A percentile compares a stretch with the other conserved stretches of the same genome.
Evolutionary conservation across 371 early-diverging fungal genomes (phyloP).

Genomic region (Syncephalastrum sp.): DNA sequence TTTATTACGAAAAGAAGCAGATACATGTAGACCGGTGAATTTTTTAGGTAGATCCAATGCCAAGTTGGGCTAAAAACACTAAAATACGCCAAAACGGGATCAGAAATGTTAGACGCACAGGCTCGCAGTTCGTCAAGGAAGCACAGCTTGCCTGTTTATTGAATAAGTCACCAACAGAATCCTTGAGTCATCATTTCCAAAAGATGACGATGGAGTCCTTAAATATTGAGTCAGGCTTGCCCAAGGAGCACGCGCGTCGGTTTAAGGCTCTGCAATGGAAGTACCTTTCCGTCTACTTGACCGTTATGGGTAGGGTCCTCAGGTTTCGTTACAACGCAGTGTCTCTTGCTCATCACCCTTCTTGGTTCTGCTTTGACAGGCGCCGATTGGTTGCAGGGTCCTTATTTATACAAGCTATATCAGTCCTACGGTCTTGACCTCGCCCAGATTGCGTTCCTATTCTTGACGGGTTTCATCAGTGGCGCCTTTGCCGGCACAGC

Average conservation of each 20-base stretch:
- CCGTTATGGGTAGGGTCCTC: constrained; percentile 56
- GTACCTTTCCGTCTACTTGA: constrained; percentile 63
- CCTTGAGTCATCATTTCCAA: neutral
- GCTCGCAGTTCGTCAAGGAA: no score
- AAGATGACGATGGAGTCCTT: constrained; percentile 11
- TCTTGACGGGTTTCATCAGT: constrained; percentile 73
- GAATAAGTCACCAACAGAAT: no score
- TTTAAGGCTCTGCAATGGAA: constrained; percentile 34
- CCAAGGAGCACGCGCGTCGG: constrained; percentile 1
- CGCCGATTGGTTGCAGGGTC: constrained; percentile 77
- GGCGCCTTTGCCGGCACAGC: constrained; percentile 75
- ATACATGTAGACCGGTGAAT: no score
- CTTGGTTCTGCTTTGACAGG: constrained; percentile 28
- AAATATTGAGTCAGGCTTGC: constrained; percentile 1
- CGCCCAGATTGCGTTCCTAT: constrained; percentile 64
- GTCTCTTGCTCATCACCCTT: neutral
- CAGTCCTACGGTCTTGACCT: constrained; percentile 58
- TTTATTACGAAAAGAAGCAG: no score
- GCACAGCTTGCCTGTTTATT: no score
- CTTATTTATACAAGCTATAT: constrained; percentile 75
- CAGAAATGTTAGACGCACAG: no score
- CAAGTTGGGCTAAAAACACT: no score
- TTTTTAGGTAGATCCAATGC: no score
- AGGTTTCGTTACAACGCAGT: neutral
- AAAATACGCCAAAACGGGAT: no score